A percentile compares a stretch with the other conserved stretches of the same genome.
These are phyloP conservation scores for Lentinula detonsa DNA, from an alignment of 768 basidiomycete species.

Conservation along the genomic window DNA sequence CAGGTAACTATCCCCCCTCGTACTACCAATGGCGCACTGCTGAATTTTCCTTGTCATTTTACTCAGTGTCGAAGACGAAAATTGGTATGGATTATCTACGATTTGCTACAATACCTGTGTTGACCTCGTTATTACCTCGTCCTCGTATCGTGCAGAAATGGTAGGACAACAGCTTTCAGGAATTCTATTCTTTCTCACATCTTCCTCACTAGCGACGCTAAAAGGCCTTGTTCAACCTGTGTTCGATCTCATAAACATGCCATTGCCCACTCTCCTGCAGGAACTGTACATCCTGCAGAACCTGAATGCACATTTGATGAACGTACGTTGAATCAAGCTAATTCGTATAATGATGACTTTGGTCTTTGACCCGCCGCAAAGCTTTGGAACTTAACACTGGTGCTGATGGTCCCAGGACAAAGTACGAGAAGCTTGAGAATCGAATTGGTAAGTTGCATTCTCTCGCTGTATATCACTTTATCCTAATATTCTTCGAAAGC, in stretches of 20 bases:
- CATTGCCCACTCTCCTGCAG: conserved; percentile 53
- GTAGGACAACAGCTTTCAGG: conserved; percentile 24
- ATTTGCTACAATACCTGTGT: neutral
- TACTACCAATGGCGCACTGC: neutral
- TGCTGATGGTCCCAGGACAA: conserved; percentile 50
- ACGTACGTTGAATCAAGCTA: conserved; percentile 28
- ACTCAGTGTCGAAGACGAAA: conserved; percentile 68
- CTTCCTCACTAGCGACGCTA: conserved; percentile 50
- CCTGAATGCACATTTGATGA: conserved; percentile 81
- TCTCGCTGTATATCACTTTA: neutral
- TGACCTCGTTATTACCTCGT: conserved; percentile 11
- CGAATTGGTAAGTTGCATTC: conserved; percentile 52
- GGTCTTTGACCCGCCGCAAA: conserved; percentile 13
- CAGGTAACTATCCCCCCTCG: conserved; percentile 29
- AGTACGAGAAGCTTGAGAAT: conserved; percentile 58
- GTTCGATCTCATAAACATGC: conserved; percentile 71
- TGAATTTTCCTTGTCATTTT: conserved; percentile 19
- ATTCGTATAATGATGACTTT: neutral
- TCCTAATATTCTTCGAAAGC: conserved; percentile 27
- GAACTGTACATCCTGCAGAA: conserved; percentile 41
- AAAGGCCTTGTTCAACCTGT: conserved; percentile 73
- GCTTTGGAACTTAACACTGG: conserved; percentile 32
- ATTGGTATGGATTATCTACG: conserved; percentile 41
- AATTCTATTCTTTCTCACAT: conserved; percentile 3
- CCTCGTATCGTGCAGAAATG: conserved; percentile 45